These are phyloP conservation scores for Boletus eberwhitei DNA, from an alignment of 768 basidiomycete species.

Conservation along the genomic window DNA sequence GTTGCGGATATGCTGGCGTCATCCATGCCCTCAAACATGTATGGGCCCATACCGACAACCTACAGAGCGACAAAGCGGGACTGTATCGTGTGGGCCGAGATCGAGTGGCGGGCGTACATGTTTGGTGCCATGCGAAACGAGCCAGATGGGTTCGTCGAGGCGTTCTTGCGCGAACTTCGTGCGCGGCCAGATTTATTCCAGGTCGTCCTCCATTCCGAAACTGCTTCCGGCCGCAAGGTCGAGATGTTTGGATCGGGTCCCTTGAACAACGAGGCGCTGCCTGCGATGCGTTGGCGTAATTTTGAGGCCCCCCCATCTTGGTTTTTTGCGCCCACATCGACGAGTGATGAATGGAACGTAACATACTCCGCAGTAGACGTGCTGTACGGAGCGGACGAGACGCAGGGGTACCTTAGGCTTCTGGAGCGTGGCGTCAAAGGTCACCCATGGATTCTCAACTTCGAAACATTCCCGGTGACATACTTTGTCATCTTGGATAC, in stretches of 20 bases:
- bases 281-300: slow-evolving; percentile 6
- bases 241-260: slow-evolving; percentile 26
- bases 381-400: slow-evolving; percentile 12
- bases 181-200: slow-evolving; percentile 32
- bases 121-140: slow-evolving; percentile 33
- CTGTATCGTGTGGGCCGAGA: slow-evolving; percentile 23
- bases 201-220: slow-evolving; percentile 30
- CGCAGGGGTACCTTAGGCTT: slow-evolving; percentile 8
- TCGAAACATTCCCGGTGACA: slow-evolving; percentile 30
- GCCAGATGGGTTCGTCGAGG: slow-evolving; percentile 21
- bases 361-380: slow-evolving; percentile 16
- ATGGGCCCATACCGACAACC: slow-evolving; percentile 1
- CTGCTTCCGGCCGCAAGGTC: slow-evolving; percentile 20
- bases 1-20: slow-evolving; percentile 18
- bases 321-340: background rate
- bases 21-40: background rate
- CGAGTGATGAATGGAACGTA: slow-evolving; percentile 13
- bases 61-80: slow-evolving; percentile 10
- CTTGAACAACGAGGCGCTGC: slow-evolving; percentile 3
- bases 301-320: slow-evolving; percentile 23
- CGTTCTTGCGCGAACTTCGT: slow-evolving; percentile 30
- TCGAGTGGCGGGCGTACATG: slow-evolving; percentile 23
- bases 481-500: slow-evolving; percentile 30
- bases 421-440: background rate
- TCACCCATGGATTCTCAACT: slow-evolving; percentile 25